Conservation (phyloP, 176 grass and related monocot species). For the Melocanna baccifera region DNA sequence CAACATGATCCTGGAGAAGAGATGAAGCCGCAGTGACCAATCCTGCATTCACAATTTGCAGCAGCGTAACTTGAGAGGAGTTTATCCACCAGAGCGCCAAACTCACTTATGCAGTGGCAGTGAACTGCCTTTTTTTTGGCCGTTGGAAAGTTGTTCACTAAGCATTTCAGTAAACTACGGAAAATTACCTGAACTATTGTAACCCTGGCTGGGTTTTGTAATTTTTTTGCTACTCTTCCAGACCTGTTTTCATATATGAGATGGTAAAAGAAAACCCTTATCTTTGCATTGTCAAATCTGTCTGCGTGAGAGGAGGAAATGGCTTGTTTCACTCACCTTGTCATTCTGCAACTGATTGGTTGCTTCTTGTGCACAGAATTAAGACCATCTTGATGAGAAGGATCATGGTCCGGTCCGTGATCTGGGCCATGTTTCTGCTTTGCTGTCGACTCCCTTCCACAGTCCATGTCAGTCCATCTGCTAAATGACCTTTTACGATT, state of each 20-base stretch:
- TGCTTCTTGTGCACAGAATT: too few species aligned
- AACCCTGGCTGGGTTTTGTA: neutral
- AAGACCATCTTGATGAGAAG: too few species aligned
- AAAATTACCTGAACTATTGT: neutral
- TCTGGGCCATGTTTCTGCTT: too few species aligned
- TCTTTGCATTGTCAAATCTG: neutral
- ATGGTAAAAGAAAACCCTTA: neutral
- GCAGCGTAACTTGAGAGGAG: neutral
- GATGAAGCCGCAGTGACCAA: neutral
- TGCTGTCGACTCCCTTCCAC: too few species aligned
- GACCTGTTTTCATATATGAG: neutral
- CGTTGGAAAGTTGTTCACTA: neutral
- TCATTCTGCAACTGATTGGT: too few species aligned
- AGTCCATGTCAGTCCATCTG: too few species aligned
- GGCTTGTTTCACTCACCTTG: neutral
- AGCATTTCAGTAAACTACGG: neutral
- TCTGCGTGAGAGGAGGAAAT: neutral
- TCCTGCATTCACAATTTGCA: neutral
- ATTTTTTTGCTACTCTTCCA: neutral
- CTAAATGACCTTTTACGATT: neutral
- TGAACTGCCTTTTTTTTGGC: neutral
- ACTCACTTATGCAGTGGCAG: neutral
- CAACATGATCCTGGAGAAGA: constrained; percentile 38
- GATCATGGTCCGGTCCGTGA: too few species aligned
- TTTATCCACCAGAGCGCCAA: neutral